Evolutionary conservation across 2,329 filamentous ascomycete species (phyloP).

Genomic region (Corinectria fuckeliana): DNA sequence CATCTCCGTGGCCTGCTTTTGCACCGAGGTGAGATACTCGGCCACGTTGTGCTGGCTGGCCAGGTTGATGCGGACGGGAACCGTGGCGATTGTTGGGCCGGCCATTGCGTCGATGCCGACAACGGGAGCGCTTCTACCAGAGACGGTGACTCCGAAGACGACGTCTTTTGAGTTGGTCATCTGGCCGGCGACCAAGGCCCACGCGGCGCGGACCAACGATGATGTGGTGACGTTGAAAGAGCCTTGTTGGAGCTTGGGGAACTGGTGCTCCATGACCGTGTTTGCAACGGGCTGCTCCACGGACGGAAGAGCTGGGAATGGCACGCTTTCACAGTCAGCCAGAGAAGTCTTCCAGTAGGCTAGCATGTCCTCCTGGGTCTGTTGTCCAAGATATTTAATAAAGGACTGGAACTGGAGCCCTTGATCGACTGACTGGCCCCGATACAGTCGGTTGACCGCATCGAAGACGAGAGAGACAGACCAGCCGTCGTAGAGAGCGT

Average conservation of each 20-base stretch:
- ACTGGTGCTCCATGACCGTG: neutral
- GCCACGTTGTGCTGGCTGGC: slow-evolving; percentile 39
- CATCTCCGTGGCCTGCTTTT: slow-evolving; percentile 24
- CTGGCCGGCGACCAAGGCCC: slow-evolving; percentile 32
- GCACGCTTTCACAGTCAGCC: neutral
- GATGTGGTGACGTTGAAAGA: slow-evolving; percentile 9
- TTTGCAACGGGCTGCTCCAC: neutral
- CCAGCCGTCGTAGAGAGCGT: slow-evolving; percentile 39
- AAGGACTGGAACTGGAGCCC: neutral
- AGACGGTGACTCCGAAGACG: slow-evolving; percentile 34
- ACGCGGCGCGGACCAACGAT: slow-evolving; percentile 37
- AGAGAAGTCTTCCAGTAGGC: slow-evolving; percentile 8
- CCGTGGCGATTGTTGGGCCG: slow-evolving; percentile 20
- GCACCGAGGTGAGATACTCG: slow-evolving; percentile 49
- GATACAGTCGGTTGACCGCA: slow-evolving; percentile 10
- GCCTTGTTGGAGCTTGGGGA: neutral
- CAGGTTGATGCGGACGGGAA: slow-evolving; percentile 29
- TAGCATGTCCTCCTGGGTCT: neutral
- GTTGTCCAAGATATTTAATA: neutral
- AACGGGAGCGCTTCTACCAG: slow-evolving; percentile 35
- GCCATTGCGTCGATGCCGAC: slow-evolving; percentile 29
- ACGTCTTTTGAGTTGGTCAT: slow-evolving; percentile 29
- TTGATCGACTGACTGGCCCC: neutral
- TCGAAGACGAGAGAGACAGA: slow-evolving; percentile 19
- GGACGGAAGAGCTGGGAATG: slow-evolving; percentile 14